A percentile compares a stretch with the other conserved stretches of the same genome.
Conservation (phyloP, 768 basidiomycete genomes). For the Rhodotorula babjevae region DNA sequence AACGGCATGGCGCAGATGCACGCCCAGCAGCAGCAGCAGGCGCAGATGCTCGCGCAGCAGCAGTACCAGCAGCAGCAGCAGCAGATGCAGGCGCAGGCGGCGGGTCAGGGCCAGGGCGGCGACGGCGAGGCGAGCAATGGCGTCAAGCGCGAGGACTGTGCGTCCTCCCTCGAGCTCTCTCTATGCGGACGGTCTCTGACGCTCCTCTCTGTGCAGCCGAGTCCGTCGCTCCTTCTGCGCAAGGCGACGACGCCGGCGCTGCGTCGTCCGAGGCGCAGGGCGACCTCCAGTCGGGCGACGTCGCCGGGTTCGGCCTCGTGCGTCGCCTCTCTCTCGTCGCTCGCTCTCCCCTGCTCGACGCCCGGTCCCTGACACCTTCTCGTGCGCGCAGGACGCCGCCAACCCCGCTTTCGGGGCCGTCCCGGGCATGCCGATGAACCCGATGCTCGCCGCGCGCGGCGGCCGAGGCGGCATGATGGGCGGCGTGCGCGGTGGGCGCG, state of each 20-base stretch:
- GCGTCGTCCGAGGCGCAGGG: not conserved
- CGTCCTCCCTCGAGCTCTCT: slow-evolving; percentile 63
- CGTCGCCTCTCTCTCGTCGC: not conserved
- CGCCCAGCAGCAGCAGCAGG: slow-evolving; percentile 9
- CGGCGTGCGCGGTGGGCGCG: not conserved
- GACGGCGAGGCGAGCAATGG: not conserved
- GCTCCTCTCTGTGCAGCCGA: slow-evolving; percentile 78
- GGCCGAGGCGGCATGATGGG: slow-evolving; percentile 6
- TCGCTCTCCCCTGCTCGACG: no score
- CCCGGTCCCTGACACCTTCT: not conserved
- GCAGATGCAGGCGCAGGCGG: not conserved
- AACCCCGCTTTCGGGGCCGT: slow-evolving; percentile 8
- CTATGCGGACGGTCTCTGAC: slow-evolving; percentile 45
- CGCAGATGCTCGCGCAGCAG: slow-evolving; percentile 9
- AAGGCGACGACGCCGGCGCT: slow-evolving; percentile 4
- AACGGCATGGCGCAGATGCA: slow-evolving; percentile 24
- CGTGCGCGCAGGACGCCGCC: not conserved
- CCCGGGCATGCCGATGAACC: not conserved
- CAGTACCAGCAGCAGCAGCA: not conserved
- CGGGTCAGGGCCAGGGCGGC: not conserved
- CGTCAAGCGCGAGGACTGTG: not conserved
- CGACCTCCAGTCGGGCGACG: slow-evolving; percentile 25
- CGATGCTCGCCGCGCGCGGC: slow-evolving; percentile 3
- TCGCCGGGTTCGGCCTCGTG: slow-evolving; percentile 16
- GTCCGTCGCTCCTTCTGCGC: slow-evolving; percentile 50